phyloP scores from a whole-genome alignment of 306 rosid species.

The Astragalus membranaceus region DNA sequence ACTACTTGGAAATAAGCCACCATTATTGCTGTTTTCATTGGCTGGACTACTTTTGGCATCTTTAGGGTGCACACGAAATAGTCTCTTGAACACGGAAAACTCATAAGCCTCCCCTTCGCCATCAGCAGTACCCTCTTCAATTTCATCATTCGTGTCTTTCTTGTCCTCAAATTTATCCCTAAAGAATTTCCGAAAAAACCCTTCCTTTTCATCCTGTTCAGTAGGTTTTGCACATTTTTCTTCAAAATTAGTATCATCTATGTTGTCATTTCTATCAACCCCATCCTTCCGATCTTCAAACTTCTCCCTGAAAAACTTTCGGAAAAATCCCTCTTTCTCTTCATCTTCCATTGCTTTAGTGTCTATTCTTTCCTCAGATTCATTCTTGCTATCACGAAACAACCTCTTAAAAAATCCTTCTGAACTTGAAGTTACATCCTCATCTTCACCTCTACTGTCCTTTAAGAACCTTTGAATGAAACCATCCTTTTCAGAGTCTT shows the following conservation, averaged over 20 bases:
- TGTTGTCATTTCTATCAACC: constrained; percentile 35
- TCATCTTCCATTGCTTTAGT: constrained; percentile 64
- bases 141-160: constrained; percentile 63
- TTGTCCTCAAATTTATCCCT: constrained; percentile 79
- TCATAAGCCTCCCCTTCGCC: constrained; percentile 83
- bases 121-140: constrained; percentile 61
- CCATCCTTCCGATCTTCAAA: constrained; percentile 73
- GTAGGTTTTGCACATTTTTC: constrained; percentile 55
- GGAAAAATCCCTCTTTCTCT: constrained; percentile 83
- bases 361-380: constrained; percentile 48
- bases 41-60: constrained; percentile 55
- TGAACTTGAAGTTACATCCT: constrained; percentile 70
- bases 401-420: constrained; percentile 85
- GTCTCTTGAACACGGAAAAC: constrained; percentile 71
- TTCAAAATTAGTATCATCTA: constrained; percentile 38
- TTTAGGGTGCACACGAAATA: constrained; percentile 96
- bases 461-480: constrained; percentile 73
- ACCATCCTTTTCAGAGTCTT: constrained; percentile 71
- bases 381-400: constrained; percentile 88
- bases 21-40: constrained; percentile 43
- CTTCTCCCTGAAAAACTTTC: constrained; percentile 76
- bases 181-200: constrained; percentile 70
- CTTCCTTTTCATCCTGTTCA: constrained; percentile 89
- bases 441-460: constrained; percentile 64
- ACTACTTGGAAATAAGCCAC: constrained; percentile 68